Base-by-base conservation (phyloP, 2,329 filamentous ascomycete species). In the Colletotrichum spinosum region DNA sequence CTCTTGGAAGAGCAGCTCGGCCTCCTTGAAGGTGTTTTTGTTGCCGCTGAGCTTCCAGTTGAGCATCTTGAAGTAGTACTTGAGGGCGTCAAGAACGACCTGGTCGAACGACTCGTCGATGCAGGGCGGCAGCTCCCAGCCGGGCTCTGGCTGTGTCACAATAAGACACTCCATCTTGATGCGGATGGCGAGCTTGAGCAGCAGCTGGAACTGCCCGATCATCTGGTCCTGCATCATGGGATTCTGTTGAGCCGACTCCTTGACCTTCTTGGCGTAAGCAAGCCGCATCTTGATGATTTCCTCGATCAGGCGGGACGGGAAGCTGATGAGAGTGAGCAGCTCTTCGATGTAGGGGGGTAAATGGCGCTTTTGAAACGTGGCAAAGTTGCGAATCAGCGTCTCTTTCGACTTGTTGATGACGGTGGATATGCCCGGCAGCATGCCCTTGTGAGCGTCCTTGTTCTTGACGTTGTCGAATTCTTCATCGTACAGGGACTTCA, bases 21-120 rank as follows among this genome's bases (percentile, higher is more conserved):
- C 96, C 77, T 99, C 96, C 75, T 98, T 98, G 86, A 99, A 99
- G 0, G 94, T 97, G 79, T 98, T 99, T 77, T 97, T 98, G 82
- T 98, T 98, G 60, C 94, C 93, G 71, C 92, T 94, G 57, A 99
- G 83, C 78, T 98, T 98, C 93, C 94, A 98, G 75, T 98, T 97
- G 49, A 99, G 84, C 87, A 99, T 94, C 77, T 95, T 96, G 85
- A 99, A 99, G 79, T 99, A 99, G 77, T 97, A 98, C 76, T 95
- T 97, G 71, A 99, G 83, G 0, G 95, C 94, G 73, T 97, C 95
- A 48, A 99, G 80, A 9, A 98, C 93, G 15, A 97, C 93, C 39
- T 90, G 87, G 75, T 98, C 96, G 73, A 98, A 99, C 46, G 93
- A 93, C 75, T 99, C 96, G 74, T 98, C 96, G 69, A 99, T 97